Conservation (phyloP, 805 yeast species). For the Pichia paraexigua region DNA sequence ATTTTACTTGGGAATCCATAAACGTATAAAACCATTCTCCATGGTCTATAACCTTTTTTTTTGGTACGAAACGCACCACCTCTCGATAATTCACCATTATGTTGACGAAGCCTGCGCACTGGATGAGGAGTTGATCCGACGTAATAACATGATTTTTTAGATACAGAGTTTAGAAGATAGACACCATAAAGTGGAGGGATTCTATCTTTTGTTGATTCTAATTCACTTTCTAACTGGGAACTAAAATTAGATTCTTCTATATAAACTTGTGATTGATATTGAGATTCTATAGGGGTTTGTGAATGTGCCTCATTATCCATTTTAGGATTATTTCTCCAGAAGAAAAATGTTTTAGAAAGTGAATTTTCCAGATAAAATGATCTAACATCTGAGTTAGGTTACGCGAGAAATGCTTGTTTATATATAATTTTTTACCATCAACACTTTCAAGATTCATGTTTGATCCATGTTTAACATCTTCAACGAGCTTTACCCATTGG, state of each 20-base stretch:
- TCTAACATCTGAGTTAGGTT: not conserved
- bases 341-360: not conserved
- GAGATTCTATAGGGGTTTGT: not conserved
- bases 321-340: not conserved
- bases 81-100: conserved; percentile 54
- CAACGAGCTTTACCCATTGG: not conserved
- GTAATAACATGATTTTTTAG: conserved; percentile 53
- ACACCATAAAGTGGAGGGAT: conserved; percentile 55
- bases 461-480: not conserved
- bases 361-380: too few relatives aligned
- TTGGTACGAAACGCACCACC: conserved; percentile 72
- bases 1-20: conserved; percentile 66
- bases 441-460: not conserved
- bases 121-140: conserved; percentile 84
- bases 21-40: conserved; percentile 60
- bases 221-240: not conserved
- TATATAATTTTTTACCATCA: not conserved
- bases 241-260: not conserved
- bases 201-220: not conserved
- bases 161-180: conserved; percentile 55
- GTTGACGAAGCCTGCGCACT: conserved; percentile 57
- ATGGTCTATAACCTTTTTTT: conserved; percentile 52
- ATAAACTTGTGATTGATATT: not conserved
- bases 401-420: not conserved
- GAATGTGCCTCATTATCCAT: not conserved